A percentile compares a stretch with the other conserved stretches of the same genome.
Evolutionary conservation across 768 basidiomycete species (phyloP).

Genomic region (Tephrocybe sp.): DNA sequence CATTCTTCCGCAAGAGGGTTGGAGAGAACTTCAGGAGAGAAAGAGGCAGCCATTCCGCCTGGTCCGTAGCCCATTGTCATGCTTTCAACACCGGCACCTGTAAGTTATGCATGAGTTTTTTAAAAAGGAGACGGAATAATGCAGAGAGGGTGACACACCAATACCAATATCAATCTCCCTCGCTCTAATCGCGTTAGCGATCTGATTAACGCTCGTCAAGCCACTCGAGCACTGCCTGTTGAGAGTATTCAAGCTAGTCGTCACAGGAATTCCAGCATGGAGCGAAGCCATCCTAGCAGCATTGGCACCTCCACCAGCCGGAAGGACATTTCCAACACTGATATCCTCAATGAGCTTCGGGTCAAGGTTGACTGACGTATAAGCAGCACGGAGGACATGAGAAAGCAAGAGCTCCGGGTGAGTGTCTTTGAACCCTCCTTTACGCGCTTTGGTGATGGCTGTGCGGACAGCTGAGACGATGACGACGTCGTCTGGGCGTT

Average conservation of each 20-base stretch:
- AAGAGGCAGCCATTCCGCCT: constrained; percentile 45
- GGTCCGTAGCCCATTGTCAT: constrained; percentile 82
- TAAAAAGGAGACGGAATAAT: constrained; percentile 2
- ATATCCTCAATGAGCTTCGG: constrained; percentile 84
- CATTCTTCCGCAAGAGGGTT: constrained; percentile 78
- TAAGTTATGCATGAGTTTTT: background rate
- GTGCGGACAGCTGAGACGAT: constrained; percentile 87
- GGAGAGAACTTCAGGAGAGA: constrained; percentile 62
- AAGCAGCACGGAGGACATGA: constrained; percentile 72
- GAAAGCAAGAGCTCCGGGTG: constrained; percentile 79
- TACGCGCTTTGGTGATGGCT: constrained; percentile 85
- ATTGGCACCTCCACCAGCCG: constrained; percentile 78
- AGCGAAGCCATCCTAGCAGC: constrained; percentile 86
- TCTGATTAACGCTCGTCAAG: constrained; percentile 75
- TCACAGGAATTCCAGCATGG: constrained; percentile 79
- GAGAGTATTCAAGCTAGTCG: constrained; percentile 72
- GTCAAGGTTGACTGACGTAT: constrained; percentile 65
- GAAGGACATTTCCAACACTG: constrained; percentile 84
- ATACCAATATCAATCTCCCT: constrained; percentile 91
- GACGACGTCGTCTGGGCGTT: constrained; percentile 85
- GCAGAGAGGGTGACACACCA: constrained; percentile 42
- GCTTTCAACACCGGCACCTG: constrained; percentile 85
- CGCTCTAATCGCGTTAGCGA: constrained; percentile 73
- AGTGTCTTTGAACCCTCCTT: constrained; percentile 91
- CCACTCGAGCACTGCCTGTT: constrained; percentile 93